Evolutionary conservation across 208 protist genomes (phyloP), one percentile per base, ranked within the genome.

Genomic region (Phytomonas sp.): DNA sequence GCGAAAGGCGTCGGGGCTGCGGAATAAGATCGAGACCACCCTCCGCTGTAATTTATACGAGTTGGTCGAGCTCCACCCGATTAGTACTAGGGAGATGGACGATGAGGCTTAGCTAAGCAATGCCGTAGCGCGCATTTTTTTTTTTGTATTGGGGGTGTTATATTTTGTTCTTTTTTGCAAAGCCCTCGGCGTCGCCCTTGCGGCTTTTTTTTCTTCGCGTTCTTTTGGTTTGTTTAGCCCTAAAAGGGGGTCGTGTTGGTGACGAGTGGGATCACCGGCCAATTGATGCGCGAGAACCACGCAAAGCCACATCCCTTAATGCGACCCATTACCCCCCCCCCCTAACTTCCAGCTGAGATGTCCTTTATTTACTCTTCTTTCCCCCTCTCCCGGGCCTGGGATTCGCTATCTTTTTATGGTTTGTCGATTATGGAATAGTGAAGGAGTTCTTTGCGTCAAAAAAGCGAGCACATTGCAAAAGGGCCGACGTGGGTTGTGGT

Each of bases 21-120:
- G 81, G 60, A 73, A 61, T 8, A 81, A 80, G 70, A 82, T 95
- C 69, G 77, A 78, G 66, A 70, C 80, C 3, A 64, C 79, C 23
- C 67, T 95, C 61, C 75, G 78, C 26, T 71, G 81, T 45, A 81
- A 77, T 65, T 86, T 84, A 7, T 93, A 93, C 49, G 71, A 84
- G 29, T 61, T 93, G 23, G 71, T 89, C 30, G 71, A 80, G 2
- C 73, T 95, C 33, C 72, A 83, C 69, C 75, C 68, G 34, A 42
- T 68, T n/a, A 67, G 59, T 31, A 26, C 6, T 2, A 49, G 40
- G 1, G 40, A 19, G 40, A 49, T 49, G 40, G 19, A 49, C 6
- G 19, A 12, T 10, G 40, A 49, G 6, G 40, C 14, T 49, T 49
- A 49, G 40, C 12, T 4, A 49, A 2, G 19, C 40, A 30, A 31